phyloP scores from a whole-genome alignment of 441 rosid genomes.

The Euphorbia schlechtendalii region DNA sequence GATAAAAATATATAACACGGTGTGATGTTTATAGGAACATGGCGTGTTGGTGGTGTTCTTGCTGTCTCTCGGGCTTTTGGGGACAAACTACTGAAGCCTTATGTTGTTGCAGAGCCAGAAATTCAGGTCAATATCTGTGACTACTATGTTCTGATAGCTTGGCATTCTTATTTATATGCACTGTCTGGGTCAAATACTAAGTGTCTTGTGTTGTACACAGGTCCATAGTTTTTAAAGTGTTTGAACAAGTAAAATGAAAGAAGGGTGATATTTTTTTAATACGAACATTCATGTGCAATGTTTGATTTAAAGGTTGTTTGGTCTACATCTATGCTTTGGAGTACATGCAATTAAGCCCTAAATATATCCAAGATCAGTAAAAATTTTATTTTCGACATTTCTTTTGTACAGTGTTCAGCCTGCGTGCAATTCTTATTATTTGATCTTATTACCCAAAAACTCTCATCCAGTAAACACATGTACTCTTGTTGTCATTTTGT shows the following conservation, averaged over 20 bases:
- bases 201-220: background rate
- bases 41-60: constrained; percentile 89
- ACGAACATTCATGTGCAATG: background rate
- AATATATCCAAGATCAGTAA: background rate
- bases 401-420: no score
- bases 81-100: constrained; percentile 69
- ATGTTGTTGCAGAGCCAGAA: constrained; percentile 87
- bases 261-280: background rate
- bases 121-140: constrained; percentile 49
- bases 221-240: background rate
- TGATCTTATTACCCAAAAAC: background rate
- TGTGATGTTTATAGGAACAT: constrained; percentile 45
- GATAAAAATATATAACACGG: background rate
- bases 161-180: background rate
- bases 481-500: background rate
- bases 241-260: background rate
- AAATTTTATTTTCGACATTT: background rate
- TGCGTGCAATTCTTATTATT: no score
- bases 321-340: no score
- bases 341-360: background rate
- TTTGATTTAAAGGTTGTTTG: background rate
- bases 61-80: constrained; percentile 95
- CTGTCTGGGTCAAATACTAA: background rate
- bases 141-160: background rate
- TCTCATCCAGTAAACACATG: background rate